Base-by-base conservation (phyloP, 2,329 filamentous ascomycete genomes). In the Cylindrodendrum hubeiense region DNA sequence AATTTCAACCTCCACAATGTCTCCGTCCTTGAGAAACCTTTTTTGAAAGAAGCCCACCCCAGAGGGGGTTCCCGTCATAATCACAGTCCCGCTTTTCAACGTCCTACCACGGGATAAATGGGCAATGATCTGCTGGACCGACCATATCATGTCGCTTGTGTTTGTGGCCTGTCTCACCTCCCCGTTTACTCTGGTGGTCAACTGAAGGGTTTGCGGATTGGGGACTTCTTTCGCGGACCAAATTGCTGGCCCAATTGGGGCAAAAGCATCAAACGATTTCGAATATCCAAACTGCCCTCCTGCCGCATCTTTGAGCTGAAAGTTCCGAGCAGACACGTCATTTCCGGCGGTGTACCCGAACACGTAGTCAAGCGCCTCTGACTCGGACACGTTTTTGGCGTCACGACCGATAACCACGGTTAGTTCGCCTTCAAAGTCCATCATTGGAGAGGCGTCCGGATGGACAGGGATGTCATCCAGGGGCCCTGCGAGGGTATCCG, bases 301-400 rank as follows among this genome's bases (percentile, higher is more conserved):
- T 10, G 60, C 49, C 9, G 44, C 46, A 10, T 63, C 60, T n/a
- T 24, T 22, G n/a, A 55, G 44, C 19, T 63, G 52, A 21, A 63
- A 54, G 28, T 63, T 63, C n/a, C 60, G 52, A 5, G 60, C 60
- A 21, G 83, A 85, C 2, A 89, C 78, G 69, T 89, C 86, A 71
- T 89, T 89, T 47, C 84, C 84, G 37, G 75, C 76, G 2, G 83
- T 83, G 75, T 87, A 89, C 9, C 81, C 87, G 9, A 83, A 82
- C 9, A 89, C 79, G 70, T 87, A 86, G 1, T 76, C 72, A 21
- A 82, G 63, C 4, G 85, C 85, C 0, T 84, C 74, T 0, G 79
- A 74, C 44, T 78, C 70, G 5, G 80, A 67, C 1, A 88, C 80
- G 64, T 88, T 76, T 57, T 85, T 84, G 5, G 81, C 83, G 46